phyloP scores from a whole-genome alignment of 164 flowering plant species.

The Houttuynia cordata region DNA sequence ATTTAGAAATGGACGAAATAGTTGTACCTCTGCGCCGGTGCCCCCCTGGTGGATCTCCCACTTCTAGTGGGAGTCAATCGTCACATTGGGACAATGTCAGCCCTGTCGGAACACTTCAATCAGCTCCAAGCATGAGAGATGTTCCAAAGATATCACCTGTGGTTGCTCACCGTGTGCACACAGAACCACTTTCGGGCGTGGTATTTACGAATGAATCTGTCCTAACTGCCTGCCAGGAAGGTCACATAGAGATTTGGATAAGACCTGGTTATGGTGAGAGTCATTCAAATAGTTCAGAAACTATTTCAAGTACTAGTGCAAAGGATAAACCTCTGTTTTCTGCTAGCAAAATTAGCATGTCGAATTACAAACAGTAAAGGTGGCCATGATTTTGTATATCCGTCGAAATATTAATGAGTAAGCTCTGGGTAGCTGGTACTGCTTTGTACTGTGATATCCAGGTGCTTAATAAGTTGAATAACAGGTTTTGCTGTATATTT shows the following conservation, averaged over 20 bases:
- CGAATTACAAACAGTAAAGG: slow-evolving; percentile 37
- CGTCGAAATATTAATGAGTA: background rate
- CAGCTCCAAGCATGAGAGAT: slow-evolving; percentile 91
- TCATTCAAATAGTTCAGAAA: slow-evolving; percentile 42
- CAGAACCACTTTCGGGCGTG: slow-evolving; percentile 88
- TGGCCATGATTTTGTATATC: slow-evolving; percentile 1
- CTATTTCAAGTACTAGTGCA: slow-evolving; percentile 27
- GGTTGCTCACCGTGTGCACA: slow-evolving; percentile 82
- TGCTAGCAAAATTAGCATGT: slow-evolving; percentile 25
- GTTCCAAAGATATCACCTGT: slow-evolving; percentile 90
- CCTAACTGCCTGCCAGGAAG: slow-evolving; percentile 81
- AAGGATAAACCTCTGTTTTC: slow-evolving; percentile 42
- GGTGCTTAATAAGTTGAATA: background rate
- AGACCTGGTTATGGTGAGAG: slow-evolving; percentile 62
- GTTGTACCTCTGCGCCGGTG: slow-evolving; percentile 81
- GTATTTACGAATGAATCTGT: slow-evolving; percentile 75
- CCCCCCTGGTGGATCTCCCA: slow-evolving; percentile 88
- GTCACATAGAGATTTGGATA: slow-evolving; percentile 84
- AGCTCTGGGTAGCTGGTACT: slow-evolving; percentile 3
- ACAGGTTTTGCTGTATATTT: background rate
- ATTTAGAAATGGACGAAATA: slow-evolving; percentile 86
- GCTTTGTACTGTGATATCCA: background rate
- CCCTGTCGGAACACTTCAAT: slow-evolving; percentile 76
- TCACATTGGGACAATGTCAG: slow-evolving; percentile 69
- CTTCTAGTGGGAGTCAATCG: slow-evolving; percentile 80